Percentiles rank a stretch among this genome's conserved stretches.
These are phyloP conservation scores for Aspergillus calidoustus DNA, from an alignment of 2,329 filamentous ascomycete genomes.

Conservation along the genomic window DNA sequence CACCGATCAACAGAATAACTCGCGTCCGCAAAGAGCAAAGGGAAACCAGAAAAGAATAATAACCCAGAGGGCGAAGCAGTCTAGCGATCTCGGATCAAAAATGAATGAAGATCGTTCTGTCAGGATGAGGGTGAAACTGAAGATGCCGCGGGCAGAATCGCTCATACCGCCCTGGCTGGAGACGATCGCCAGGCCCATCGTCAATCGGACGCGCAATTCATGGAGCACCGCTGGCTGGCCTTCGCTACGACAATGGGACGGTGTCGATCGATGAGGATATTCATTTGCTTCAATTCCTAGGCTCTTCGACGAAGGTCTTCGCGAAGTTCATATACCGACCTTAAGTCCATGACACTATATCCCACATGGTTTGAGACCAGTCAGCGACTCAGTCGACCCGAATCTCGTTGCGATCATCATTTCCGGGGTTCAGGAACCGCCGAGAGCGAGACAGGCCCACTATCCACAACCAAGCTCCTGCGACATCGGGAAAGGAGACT, in stretches of 20 bases:
- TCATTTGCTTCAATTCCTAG: not conserved
- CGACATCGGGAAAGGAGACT: no score
- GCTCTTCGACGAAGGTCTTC: not conserved
- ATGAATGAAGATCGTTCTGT: not conserved
- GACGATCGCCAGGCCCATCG: not conserved
- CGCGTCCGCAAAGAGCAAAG: not conserved
- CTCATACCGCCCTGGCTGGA: not conserved
- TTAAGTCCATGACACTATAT: no score
- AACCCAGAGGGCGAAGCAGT: not conserved
- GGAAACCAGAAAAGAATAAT: conserved; percentile 2
- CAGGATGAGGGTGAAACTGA: not conserved
- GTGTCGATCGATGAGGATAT: not conserved
- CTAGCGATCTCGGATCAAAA: not conserved
- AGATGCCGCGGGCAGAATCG: not conserved
- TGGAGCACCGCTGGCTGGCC: not conserved
- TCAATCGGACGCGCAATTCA: not conserved
- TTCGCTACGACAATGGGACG: not conserved
- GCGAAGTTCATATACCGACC: no score
- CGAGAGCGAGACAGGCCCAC: no score
- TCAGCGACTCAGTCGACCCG: no score
- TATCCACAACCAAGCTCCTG: no score
- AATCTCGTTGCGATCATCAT: no score
- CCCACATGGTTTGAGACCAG: no score
- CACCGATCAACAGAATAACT: conserved; percentile 11
- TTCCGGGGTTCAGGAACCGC: no score